Evolutionary conservation across 1,284 basidiomycete genomes (phyloP).

Genomic region (Ganoderma lucidum): DNA sequence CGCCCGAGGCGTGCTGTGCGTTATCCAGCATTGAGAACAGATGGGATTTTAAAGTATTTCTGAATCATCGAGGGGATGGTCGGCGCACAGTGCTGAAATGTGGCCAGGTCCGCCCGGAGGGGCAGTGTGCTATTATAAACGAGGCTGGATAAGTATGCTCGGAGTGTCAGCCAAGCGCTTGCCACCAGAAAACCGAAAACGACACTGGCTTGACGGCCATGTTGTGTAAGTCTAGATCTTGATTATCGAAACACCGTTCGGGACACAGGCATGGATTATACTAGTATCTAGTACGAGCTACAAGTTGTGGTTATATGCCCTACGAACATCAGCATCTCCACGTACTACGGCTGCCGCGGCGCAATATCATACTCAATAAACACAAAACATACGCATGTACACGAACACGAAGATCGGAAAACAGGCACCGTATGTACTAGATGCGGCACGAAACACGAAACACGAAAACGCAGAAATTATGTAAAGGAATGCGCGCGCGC

Average conservation of each 20-base stretch:
- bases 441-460: background rate
- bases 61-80: too few relatives aligned
- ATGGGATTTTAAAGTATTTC: too few relatives aligned
- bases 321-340: background rate
- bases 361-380: constrained; percentile 17
- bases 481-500: background rate
- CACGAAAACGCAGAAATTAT: background rate
- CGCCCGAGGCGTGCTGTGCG: too few relatives aligned
- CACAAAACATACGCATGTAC: background rate
- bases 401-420: background rate
- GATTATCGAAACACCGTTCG: background rate
- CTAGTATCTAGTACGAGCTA: constrained; percentile 5
- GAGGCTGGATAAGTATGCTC: too few relatives aligned
- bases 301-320: background rate
- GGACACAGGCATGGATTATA: background rate
- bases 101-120: too few relatives aligned
- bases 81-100: too few relatives aligned
- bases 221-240: too few relatives aligned
- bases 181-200: too few relatives aligned
- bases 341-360: background rate
- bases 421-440: background rate
- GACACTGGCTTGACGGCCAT: too few relatives aligned
- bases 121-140: too few relatives aligned
- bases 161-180: too few relatives aligned
- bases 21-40: too few relatives aligned